These are phyloP conservation scores for Sporothrix variecibatus DNA, from an alignment of 2,329 filamentous ascomycete species.

Conservation along the genomic window DNA sequence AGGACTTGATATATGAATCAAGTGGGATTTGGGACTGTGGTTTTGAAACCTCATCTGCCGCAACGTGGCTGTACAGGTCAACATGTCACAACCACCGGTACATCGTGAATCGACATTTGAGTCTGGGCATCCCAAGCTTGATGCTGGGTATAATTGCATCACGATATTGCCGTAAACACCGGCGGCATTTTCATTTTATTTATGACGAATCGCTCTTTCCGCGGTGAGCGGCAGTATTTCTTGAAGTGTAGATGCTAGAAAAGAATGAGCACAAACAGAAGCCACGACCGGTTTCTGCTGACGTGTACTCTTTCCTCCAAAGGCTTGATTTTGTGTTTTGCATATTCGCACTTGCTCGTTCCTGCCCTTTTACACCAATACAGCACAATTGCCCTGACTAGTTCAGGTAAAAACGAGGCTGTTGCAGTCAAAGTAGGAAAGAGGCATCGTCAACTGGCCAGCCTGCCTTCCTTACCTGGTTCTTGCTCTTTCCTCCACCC, in stretches of 20 bases:
- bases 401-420: not conserved
- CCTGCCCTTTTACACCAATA: not conserved
- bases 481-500: not conserved
- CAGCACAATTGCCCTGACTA: not conserved
- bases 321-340: not conserved
- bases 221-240: not conserved
- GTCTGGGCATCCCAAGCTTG: not conserved
- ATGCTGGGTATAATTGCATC: not conserved
- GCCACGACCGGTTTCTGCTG: not conserved
- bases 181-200: not conserved
- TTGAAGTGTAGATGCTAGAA: not conserved
- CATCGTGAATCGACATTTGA: not conserved
- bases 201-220: not conserved
- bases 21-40: not conserved
- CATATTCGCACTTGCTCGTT: not conserved
- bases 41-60: not conserved
- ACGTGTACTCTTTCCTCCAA: not conserved
- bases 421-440: not conserved
- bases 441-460: not conserved
- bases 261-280: not conserved
- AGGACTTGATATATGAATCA: not conserved
- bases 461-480: constrained; percentile 11
- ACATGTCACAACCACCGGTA: not conserved
- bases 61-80: not conserved
- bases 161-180: not conserved